Conservation (phyloP, 371 early-diverging fungal species). For the Lichtheimia corymbifera region DNA sequence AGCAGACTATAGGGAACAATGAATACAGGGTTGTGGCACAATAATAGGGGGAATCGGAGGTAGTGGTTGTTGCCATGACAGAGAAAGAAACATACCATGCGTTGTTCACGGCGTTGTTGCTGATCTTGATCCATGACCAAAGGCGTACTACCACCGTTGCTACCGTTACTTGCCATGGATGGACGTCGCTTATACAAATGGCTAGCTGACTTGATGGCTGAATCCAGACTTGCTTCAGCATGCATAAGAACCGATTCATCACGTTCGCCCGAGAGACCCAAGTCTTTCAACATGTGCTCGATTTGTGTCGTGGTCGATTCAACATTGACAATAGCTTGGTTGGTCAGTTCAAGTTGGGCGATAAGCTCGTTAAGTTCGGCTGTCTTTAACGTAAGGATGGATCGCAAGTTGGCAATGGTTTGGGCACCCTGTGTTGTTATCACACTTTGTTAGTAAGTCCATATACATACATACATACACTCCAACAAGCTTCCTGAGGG, state of each 20-base stretch:
- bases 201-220: conserved; percentile 49
- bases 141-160: conserved; percentile 15
- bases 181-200: conserved; percentile 32
- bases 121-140: conserved; percentile 6
- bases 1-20: conserved; percentile 2
- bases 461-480: neutral
- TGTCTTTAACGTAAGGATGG: conserved; percentile 49
- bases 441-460: neutral
- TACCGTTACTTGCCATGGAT: conserved; percentile 28
- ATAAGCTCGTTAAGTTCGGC: conserved; percentile 51
- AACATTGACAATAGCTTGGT: conserved; percentile 46
- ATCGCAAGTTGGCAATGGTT: conserved; percentile 47
- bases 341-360: conserved; percentile 48
- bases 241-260: conserved; percentile 28
- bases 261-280: conserved; percentile 32
- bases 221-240: conserved; percentile 47
- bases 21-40: no score
- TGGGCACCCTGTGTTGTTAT: conserved; percentile 36
- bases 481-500: no score
- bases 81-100: conserved; percentile 10
- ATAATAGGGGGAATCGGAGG: no score
- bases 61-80: neutral
- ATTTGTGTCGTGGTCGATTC: conserved; percentile 47
- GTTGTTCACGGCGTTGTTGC: conserved; percentile 15
- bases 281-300: conserved; percentile 45